Evolutionary conservation across 2,329 filamentous ascomycete species (phyloP), one percentile per base, ranked within the genome.

Genomic region (Aphanoascus verrucosus): DNA sequence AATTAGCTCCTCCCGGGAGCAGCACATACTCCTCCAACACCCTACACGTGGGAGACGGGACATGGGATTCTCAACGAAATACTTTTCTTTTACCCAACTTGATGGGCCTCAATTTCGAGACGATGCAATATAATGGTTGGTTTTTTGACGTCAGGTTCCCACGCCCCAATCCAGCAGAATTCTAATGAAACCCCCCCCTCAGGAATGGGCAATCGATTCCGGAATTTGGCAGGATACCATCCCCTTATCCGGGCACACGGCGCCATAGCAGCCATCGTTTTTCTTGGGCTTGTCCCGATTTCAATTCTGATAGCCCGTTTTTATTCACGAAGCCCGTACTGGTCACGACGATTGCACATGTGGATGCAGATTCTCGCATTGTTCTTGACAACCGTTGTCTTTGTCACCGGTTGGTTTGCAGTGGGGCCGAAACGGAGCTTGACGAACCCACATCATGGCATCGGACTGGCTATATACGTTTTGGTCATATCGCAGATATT

Each of bases 161-260:
- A 37, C 19, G 12, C 41, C 12, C 8, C 12, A 12, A 8, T 15
- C 7, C 15, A 43, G 23, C 19, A n/a, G 14, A 11, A 31, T 19
- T 14, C 14, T 53, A 12, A 53, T 56, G 46, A 41, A 52, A n/a
- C n/a, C n/a, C n/a, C n/a, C n/a, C n/a, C n/a, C 44, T 28, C 48
- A 82, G 79, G 81, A 58, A 84, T 84, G 81, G 81, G 80, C 46
- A 84, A 83, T 63, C 76, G 81, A 54, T 84, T 84, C 64, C 73
- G 74, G 58, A 74, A 77, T 54, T 74, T 82, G 69, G 66, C 72
- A 9, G 72, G 77, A 53, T 84, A 84, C 65, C 77, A 79, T 61
- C 68, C 67, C 12, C 69, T 84, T 52, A 77, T 84, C 57, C 70
- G 72, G 52, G 81, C 76, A 4, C 81, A 84, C 62, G 81, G 77